Evolutionary conservation across 805 yeast genomes (phyloP).

Genomic region (Candida patagonica): DNA sequence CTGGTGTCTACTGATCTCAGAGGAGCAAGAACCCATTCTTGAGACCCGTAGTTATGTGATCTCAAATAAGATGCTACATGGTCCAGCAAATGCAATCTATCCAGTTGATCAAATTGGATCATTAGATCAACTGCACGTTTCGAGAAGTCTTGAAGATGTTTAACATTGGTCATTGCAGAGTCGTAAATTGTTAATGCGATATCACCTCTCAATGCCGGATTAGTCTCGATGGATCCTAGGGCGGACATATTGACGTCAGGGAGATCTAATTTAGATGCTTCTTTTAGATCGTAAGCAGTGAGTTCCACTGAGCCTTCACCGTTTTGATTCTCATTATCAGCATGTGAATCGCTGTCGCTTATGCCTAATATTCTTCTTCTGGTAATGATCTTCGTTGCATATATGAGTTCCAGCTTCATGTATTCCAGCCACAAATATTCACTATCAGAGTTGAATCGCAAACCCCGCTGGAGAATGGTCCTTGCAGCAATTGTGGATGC

Average conservation of each 20-base stretch:
- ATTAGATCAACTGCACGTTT: conserved; percentile 42
- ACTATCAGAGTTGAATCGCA: conserved; percentile 73
- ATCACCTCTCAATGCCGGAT: conserved; percentile 70
- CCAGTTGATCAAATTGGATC: conserved; percentile 60
- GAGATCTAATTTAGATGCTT: conserved; percentile 46
- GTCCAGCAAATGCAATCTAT: conserved; percentile 54
- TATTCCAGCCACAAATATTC: conserved; percentile 73
- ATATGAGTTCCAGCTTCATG: conserved; percentile 78
- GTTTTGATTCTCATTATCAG: conserved; percentile 30
- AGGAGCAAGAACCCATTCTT: conserved; percentile 42
- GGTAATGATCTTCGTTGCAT: conserved; percentile 71
- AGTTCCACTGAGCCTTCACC: conserved; percentile 28
- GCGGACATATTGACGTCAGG: conserved; percentile 84
- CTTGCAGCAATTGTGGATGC: conserved; percentile 86
- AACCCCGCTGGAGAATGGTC: conserved; percentile 70
- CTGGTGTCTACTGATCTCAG: conserved; percentile 43
- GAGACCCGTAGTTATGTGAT: conserved; percentile 28
- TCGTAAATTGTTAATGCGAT: conserved; percentile 63
- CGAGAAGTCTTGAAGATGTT: conserved; percentile 21
- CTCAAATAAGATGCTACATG: conserved; percentile 54
- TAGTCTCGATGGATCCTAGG: conserved; percentile 77
- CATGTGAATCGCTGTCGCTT: conserved; percentile 43
- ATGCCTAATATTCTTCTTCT: conserved; percentile 78
- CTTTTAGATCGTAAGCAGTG: conserved; percentile 37
- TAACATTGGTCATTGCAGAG: conserved; percentile 39